phyloP scores from a whole-genome alignment of 202 grass and related monocot species.

The Digitaria exilis region DNA sequence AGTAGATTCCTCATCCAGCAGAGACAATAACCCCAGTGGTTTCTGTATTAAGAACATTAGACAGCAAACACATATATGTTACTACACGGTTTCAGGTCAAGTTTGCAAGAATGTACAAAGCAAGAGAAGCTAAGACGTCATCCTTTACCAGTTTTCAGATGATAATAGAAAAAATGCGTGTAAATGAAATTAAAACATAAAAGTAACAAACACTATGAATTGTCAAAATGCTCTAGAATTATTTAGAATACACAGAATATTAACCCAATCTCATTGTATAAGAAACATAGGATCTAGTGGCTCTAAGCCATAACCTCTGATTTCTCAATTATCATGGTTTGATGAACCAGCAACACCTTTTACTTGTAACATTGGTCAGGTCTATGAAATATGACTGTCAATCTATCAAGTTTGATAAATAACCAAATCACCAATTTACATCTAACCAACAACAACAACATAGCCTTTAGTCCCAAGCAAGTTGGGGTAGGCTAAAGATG shows the following conservation, averaged over 20 bases:
- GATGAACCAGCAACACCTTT: constrained; percentile 19
- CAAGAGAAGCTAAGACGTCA: neutral
- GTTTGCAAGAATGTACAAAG: constrained; percentile 20
- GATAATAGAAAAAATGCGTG: neutral
- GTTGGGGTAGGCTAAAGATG: no score
- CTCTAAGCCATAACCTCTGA: constrained; percentile 6
- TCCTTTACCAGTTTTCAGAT: constrained; percentile 10
- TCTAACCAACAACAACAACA: no score
- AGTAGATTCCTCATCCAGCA: constrained; percentile 96
- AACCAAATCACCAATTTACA: constrained; percentile 12
- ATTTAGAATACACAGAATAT: neutral
- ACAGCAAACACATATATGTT: neutral
- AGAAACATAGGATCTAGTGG: neutral
- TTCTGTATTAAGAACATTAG: constrained; percentile 58
- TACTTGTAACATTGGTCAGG: constrained; percentile 14
- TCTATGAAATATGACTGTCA: neutral
- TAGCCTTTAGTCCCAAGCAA: no score
- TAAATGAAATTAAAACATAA: constrained; percentile 1
- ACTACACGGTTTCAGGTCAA: constrained; percentile 1
- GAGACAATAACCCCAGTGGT: constrained; percentile 91
- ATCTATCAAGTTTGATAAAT: constrained; percentile 11
- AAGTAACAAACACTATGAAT: neutral
- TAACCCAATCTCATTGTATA: neutral
- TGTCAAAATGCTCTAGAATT: neutral
- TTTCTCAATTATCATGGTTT: constrained; percentile 15